A percentile compares a stretch with the other conserved stretches of the same genome.
Conservation (phyloP, 805 yeast genomes). For the Sugiyamaella chiloensis region DNA sequence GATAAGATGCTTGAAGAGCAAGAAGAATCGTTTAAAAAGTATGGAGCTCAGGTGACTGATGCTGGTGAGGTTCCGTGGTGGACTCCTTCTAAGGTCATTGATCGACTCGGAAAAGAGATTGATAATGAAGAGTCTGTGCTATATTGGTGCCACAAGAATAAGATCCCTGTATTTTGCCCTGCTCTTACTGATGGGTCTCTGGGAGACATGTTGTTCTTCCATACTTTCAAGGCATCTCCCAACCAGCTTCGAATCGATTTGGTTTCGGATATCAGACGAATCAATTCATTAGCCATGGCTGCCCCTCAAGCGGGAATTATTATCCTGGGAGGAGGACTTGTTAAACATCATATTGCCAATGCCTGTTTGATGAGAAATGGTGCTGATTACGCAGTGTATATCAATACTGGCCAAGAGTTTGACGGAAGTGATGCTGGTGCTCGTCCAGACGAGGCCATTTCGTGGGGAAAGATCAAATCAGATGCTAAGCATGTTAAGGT, state of each 20-base stretch:
- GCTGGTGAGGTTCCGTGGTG: slow-evolving; percentile 64
- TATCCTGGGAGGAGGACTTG: slow-evolving; percentile 91
- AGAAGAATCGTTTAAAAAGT: slow-evolving; percentile 55
- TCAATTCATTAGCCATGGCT: slow-evolving; percentile 92
- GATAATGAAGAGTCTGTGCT: slow-evolving; percentile 89
- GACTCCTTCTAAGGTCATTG: slow-evolving; percentile 93
- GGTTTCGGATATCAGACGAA: slow-evolving; percentile 87
- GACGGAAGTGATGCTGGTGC: slow-evolving; percentile 99
- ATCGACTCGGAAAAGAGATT: slow-evolving; percentile 92
- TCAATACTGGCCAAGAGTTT: slow-evolving; percentile 97
- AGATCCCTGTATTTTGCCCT: slow-evolving; percentile 96
- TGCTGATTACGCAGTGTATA: slow-evolving; percentile 95
- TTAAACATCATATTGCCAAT: slow-evolving; percentile 96
- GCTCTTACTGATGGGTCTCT: slow-evolving; percentile 97
- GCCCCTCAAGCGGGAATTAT: slow-evolving; percentile 95
- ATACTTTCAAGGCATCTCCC: slow-evolving; percentile 92
- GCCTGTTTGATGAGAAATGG: slow-evolving; percentile 99
- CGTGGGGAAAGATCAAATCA: slow-evolving; percentile 98
- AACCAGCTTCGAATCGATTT: slow-evolving; percentile 85
- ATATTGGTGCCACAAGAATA: slow-evolving; percentile 97
- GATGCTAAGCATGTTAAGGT: slow-evolving; percentile 90
- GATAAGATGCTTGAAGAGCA: slow-evolving; percentile 88
- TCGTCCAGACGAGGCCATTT: slow-evolving; percentile 96
- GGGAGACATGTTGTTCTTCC: slow-evolving; percentile 99
- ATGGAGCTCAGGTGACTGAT: slow-evolving; percentile 53